Evolutionary conservation across 306 rosid genomes (phyloP), one percentile per base, ranked within the genome.

Genomic region (Sindora glabra): DNA sequence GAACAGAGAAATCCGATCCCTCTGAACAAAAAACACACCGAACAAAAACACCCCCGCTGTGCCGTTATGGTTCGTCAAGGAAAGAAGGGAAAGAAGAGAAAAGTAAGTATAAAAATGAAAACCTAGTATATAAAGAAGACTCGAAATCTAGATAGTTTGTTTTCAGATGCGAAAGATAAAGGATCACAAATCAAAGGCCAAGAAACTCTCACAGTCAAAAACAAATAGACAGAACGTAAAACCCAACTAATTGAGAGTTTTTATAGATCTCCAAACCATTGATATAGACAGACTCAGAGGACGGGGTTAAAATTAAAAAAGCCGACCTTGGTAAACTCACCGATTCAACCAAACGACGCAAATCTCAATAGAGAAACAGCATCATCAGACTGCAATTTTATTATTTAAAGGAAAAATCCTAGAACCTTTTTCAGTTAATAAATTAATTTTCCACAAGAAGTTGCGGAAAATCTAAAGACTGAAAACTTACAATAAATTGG

Each of bases 131-230:
- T n/a, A n/a, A n/a, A n/a, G n/a, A n/a, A n/a, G n/a, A n/a, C n/a
- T n/a, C n/a, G n/a, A n/a, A n/a, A n/a, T n/a, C n/a, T n/a, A 50
- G 48, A 60, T 24, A 69, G 24, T 38, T 3, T n/a, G n/a, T n/a
- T n/a, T n/a, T 11, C 14, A 14, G 38, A 54, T 21, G 10, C 45
- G 65, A 37, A 40, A n/a, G n/a, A n/a, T n/a, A n/a, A n/a, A n/a
- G n/a, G 83, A 84, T 82, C 47, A 74, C 40, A 62, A 80, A 76
- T 76, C 74, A 70, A 66, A 33, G 88, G 89, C 75, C 57, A 50
- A 60, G 65, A 77, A 74, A 77, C 52, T 39, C 56, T 54, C 65
- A 16, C 63, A n/a, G n/a, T 10, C n/a, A 24, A 68, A 71, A 51
- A 67, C 34, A 53, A 1, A 24, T 64, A 71, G 47, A 67, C 34